phyloP scores from a whole-genome alignment of 768 basidiomycete genomes.

The Thelephora ganbajun region DNA sequence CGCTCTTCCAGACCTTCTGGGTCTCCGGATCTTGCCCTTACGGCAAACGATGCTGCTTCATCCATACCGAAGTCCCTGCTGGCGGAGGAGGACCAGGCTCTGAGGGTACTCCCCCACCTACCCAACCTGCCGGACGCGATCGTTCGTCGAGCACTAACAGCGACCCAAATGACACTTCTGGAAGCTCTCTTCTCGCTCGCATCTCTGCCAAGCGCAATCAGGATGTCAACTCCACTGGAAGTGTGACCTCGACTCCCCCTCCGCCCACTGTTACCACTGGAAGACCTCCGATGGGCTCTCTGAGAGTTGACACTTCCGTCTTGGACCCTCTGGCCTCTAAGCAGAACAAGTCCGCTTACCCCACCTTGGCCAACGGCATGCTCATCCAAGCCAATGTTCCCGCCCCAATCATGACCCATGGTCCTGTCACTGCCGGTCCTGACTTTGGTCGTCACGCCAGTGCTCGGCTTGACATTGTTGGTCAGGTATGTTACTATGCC shows the following conservation, averaged over 20 bases:
- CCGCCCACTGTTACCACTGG: conserved; percentile 33
- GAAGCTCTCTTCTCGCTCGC: conserved; percentile 62
- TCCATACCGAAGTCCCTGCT: conserved; percentile 73
- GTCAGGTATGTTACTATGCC: conserved; percentile 31
- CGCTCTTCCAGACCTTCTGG: conserved; percentile 64
- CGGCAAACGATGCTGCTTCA: conserved; percentile 88
- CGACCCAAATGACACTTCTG: conserved; percentile 57
- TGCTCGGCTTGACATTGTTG: conserved; percentile 59
- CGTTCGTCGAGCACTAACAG: conserved; percentile 67
- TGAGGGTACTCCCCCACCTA: conserved; percentile 35
- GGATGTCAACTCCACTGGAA: conserved; percentile 22
- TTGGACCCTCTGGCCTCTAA: conserved; percentile 34
- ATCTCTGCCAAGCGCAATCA: conserved; percentile 56
- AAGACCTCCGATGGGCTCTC: conserved; percentile 41
- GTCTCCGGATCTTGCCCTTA: conserved; percentile 88
- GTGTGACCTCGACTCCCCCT: conserved; percentile 27
- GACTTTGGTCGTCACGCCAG: conserved; percentile 70
- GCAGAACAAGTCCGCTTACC: conserved; percentile 83
- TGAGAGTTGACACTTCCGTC: conserved; percentile 63
- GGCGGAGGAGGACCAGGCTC: conserved; percentile 43
- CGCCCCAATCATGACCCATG: conserved; percentile 51
- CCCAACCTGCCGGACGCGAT: conserved; percentile 33
- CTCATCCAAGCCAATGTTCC: conserved; percentile 46
- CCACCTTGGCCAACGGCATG: conserved; percentile 43
- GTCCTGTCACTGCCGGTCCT: conserved; percentile 74